phyloP scores from a whole-genome alignment of 2,329 filamentous ascomycete species.

The Byssochlamys sp. region DNA sequence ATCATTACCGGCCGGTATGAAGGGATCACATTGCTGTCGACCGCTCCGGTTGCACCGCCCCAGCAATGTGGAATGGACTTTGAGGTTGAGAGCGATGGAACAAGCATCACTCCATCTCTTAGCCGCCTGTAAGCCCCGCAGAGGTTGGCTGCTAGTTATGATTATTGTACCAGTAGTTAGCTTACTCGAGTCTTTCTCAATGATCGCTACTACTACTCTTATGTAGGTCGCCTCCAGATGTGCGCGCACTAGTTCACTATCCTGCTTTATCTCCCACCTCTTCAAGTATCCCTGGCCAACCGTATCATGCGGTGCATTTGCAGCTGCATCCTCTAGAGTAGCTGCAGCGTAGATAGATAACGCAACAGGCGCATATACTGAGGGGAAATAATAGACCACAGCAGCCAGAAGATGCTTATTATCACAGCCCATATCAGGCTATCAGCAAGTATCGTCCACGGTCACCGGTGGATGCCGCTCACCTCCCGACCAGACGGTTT shows the following conservation, averaged over 20 bases:
- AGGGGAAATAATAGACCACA: not conserved
- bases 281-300: not conserved
- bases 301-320: not conserved
- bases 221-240: not conserved
- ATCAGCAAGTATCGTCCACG: not conserved
- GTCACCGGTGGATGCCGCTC: not conserved
- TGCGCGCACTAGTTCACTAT: not conserved
- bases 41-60: not conserved
- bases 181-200: not conserved
- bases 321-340: not conserved
- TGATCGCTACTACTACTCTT: not conserved
- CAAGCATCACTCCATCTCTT: not conserved
- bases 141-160: not conserved
- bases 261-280: not conserved
- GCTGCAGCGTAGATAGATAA: not conserved
- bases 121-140: not conserved
- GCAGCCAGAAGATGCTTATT: not conserved
- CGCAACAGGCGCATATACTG: not conserved
- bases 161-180: not conserved
- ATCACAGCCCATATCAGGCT: not conserved
- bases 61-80: not conserved
- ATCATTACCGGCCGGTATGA: not conserved
- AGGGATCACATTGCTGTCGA: constrained; percentile 1
- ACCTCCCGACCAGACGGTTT: not conserved
- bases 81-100: not conserved